Conservation (phyloP, 768 basidiomycete species). For the Hemileccinum rubropunctum region DNA sequence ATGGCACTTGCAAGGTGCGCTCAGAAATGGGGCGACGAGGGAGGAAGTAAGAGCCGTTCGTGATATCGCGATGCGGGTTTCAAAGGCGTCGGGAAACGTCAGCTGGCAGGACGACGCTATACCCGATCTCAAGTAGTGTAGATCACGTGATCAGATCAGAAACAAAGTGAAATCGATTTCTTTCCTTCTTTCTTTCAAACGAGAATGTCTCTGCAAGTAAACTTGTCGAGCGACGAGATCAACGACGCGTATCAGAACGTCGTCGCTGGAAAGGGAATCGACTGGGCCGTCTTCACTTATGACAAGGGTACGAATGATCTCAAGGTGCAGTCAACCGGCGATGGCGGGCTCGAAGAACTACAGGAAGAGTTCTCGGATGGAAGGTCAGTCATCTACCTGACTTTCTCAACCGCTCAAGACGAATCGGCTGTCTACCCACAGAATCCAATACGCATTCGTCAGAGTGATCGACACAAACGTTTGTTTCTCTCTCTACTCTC, state of each 20-base stretch:
- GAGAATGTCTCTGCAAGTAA: conserved; percentile 76
- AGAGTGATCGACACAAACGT: conserved; percentile 86
- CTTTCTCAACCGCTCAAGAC: neutral
- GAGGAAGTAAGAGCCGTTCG: conserved; percentile 55
- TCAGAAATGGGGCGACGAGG: conserved; percentile 49
- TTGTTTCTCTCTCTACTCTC: conserved; percentile 19
- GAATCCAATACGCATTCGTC: conserved; percentile 92
- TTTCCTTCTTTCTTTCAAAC: neutral
- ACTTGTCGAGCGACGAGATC: conserved; percentile 72
- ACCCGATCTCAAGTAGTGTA: conserved; percentile 35
- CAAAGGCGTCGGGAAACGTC: conserved; percentile 43
- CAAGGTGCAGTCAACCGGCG: conserved; percentile 83
- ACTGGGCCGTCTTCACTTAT: conserved; percentile 81
- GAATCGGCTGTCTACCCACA: conserved; percentile 29
- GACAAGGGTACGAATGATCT: conserved; percentile 82
- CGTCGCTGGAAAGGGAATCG: conserved; percentile 60
- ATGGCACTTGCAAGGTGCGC: conserved; percentile 65
- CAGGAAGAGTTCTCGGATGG: conserved; percentile 96
- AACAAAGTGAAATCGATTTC: neutral
- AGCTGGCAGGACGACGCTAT: conserved; percentile 47
- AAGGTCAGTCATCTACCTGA: conserved; percentile 45
- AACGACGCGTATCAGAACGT: conserved; percentile 73
- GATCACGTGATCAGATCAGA: conserved; percentile 15
- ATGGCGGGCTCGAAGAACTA: conserved; percentile 84
- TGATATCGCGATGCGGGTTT: conserved; percentile 51